Base-by-base conservation (phyloP, 345 rosid genomes). In the Gossypium longicalyx region DNA sequence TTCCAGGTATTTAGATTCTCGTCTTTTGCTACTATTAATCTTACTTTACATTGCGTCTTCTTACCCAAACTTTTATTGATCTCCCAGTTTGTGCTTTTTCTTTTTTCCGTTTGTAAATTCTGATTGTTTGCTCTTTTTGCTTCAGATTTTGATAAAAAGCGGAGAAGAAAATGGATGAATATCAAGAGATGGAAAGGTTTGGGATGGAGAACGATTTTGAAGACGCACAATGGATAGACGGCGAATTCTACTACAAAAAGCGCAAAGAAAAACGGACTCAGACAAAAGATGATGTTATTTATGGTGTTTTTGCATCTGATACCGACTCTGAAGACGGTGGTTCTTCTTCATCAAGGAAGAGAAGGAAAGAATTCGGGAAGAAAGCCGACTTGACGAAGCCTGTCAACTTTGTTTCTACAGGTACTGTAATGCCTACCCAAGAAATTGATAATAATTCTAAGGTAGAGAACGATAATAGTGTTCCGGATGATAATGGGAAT, bases 151-250 rank as follows among this genome's bases (percentile, higher is more conserved):
- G 11, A 1, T 3, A 17, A 29, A 10, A 23, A 23, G 7, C 2
- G 7, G 34, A 23, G 16, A 27, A 25, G n/a, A 80, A 12, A 62
- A 90, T 90, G 98, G 97, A 94, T 38, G 97, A 92, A 47, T 79
- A 89, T 59, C 94, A 90, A 75, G 97, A 92, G 77, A 90, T 86
- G 97, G 98, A 92, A 78, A 86, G 89, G 65, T 94, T 90, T 72
- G 88, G 85, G 23, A 83, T 86, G 92, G 93, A 92, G 22, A 94
- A 94, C 70, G 98, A 94, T 41, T 91, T 79, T 58, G 98, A 94
- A 38, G 98, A 78, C 19, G 97, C 91, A 38, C 86, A 85, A 54
- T 92, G 93, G 95, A 88, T 84, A 11, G 73, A 77, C 52, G 95
- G 89, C 25, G 98, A 94, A 81, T 91, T 88, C 79, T 82, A 87